These are phyloP conservation scores for Gonapodya prolifera DNA, from an alignment of 192 early-diverging fungal species.

Conservation along the genomic window DNA sequence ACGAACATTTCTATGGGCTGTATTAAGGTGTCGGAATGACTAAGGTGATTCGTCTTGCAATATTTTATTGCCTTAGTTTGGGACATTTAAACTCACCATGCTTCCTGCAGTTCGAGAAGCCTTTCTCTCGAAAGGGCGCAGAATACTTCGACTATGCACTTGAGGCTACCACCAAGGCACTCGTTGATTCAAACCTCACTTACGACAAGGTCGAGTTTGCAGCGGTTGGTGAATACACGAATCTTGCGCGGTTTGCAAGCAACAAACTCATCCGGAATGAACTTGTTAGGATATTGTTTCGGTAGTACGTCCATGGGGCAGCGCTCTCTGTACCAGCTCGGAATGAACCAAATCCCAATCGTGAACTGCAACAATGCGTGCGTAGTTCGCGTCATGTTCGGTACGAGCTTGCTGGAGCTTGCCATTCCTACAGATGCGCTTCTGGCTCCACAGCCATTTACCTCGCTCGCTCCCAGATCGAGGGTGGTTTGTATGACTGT, in stretches of 20 bases:
- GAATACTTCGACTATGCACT: slow-evolving; percentile 21
- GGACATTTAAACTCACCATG: too few relatives aligned
- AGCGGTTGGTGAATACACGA: not conserved
- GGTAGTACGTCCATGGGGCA: slow-evolving; percentile 55
- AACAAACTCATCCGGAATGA: too few relatives aligned
- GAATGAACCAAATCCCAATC: slow-evolving; percentile 55
- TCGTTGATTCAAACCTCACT: slow-evolving; percentile 50
- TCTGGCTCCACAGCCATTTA: slow-evolving; percentile 61
- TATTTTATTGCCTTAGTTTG: too few relatives aligned
- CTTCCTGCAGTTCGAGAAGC: slow-evolving; percentile 1
- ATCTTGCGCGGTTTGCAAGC: not conserved
- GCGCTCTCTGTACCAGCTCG: slow-evolving; percentile 56
- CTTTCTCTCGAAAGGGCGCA: not conserved
- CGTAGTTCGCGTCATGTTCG: not conserved
- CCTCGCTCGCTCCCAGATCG: slow-evolving; percentile 30
- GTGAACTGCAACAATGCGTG: not conserved
- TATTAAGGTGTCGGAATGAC: slow-evolving; percentile 44
- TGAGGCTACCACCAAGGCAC: slow-evolving; percentile 51
- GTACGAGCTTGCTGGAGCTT: not conserved
- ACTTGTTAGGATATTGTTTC: slow-evolving; percentile 47
- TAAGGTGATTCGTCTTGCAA: too few relatives aligned
- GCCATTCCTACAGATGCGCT: slow-evolving; percentile 51
- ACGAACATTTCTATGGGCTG: not conserved
- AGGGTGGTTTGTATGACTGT: slow-evolving; percentile 43
- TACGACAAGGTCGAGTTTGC: slow-evolving; percentile 47